Conservation (phyloP, 2,329 filamentous ascomycete species). For the Fusarium sublunatum region DNA sequence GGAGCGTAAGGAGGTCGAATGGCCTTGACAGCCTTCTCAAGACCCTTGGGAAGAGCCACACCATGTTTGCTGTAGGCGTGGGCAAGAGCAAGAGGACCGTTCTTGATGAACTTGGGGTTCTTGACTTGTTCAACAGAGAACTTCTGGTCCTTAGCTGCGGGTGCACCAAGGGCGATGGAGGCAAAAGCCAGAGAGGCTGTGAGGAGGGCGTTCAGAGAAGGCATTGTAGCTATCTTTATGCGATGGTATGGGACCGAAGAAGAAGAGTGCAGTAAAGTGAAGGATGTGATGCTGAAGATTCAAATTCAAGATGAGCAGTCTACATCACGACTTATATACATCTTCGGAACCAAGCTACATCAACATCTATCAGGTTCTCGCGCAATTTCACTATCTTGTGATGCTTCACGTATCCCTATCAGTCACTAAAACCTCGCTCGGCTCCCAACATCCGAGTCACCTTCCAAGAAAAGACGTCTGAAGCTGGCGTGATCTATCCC, state of each 20-base stretch:
- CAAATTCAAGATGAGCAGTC: neutral
- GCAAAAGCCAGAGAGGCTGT: conserved; percentile 40
- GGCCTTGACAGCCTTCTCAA: conserved; percentile 44
- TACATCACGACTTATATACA: neutral
- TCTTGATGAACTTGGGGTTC: conserved; percentile 51
- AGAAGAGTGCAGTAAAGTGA: neutral
- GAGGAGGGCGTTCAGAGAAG: conserved; percentile 25
- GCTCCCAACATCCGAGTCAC: conserved; percentile 18
- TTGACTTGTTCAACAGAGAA: conserved; percentile 52
- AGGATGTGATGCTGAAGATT: conserved; percentile 4
- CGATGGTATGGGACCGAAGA: too few species aligned
- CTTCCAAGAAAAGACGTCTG: conserved; percentile 17
- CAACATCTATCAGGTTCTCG: neutral
- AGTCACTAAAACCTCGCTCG: conserved; percentile 9
- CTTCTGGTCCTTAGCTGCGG: conserved; percentile 25
- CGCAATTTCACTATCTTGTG: neutral
- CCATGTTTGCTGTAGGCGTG: conserved; percentile 54
- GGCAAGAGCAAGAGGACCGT: conserved; percentile 50
- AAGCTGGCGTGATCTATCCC: conserved; percentile 3
- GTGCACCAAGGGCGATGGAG: conserved; percentile 31
- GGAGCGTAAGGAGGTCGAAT: conserved; percentile 21
- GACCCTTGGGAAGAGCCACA: conserved; percentile 47
- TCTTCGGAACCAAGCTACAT: too few species aligned
- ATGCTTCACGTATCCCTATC: conserved; percentile 8
- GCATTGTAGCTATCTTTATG: neutral